Base-by-base conservation (phyloP, 768 basidiomycete species). In the Hortiboletus flavorubellus region DNA sequence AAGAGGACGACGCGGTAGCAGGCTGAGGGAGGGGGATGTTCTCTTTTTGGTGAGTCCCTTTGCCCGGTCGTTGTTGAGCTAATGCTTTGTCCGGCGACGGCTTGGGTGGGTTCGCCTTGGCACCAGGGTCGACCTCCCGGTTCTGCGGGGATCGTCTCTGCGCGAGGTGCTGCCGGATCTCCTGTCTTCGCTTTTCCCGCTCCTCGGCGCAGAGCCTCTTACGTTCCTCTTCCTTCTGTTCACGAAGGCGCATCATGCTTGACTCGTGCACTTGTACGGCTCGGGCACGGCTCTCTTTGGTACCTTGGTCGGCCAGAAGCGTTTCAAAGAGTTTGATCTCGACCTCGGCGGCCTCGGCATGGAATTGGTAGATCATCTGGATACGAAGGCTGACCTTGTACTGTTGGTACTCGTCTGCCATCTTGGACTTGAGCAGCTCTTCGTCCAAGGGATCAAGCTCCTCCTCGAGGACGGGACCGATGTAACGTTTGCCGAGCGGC, bases 311-410 rank as follows among this genome's bases (percentile, higher is more conserved):
- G 0, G 63, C 49, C n/a, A 68, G 48, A 29, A 71, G 68, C 1
- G 46, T 60, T 42, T 65, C 61, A 15, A 72, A 60, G 18, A 72
- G 67, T 40, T 64, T 64, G 31, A 72, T 65, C 53, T 71, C 69
- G 55, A 68, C 54, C 14, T 64, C 53, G 8, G 68, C 67, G 2
- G 69, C 69, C 53, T 65, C 64, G 3, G 56, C 60, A 26, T 71
- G 69, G 56, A 71, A 71, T 10, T 71, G 55, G 51, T 70, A 63
- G 30, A 71, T 71, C 69, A 71, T 71, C 56, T 71, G 68, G 6
- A 72, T 71, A 7, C 70, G 71, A 16, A 71, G 63, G 35, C 65
- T 53, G 38, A 69, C 47, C 55, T 72, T 71, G 38, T 61, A 71
- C 41, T 64, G 61, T 2, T 68, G 70, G 34, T 66, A 72, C 2